Base-by-base conservation (phyloP, 139 green algal species). In the Coelastrella sp. region DNA sequence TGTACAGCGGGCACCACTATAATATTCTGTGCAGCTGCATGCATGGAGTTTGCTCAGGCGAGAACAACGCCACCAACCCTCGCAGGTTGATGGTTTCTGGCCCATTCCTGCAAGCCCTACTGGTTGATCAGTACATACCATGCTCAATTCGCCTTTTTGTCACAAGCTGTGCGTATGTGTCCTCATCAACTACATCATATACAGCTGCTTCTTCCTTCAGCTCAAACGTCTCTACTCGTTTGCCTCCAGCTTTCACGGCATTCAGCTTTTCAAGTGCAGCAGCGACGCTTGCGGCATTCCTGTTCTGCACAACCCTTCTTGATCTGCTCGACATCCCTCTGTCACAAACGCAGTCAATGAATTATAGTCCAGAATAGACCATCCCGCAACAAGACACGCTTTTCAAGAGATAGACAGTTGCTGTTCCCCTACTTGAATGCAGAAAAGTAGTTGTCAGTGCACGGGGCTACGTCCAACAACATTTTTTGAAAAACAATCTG, bases 111-210 rank as follows among this genome's bases (percentile, higher is more conserved):
- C n/a, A n/a, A n/a, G n/a, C n/a, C n/a, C n/a, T n/a, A n/a, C n/a
- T n/a, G n/a, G n/a, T n/a, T n/a, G 45, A 13, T 57, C 45, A 57
- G 11, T 57, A 50, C 83, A 6, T 71, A 96, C 94, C 95, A 85
- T 85, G 92, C 78, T 96, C 91, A 23, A 94, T 89, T 3, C 96
- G 89, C n/a, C 96, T 84, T 83, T 98, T 96, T 25, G 91, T 87
- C 34, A 97, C 95, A 4, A 99, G 79, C 63, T 95, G 73, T 0
- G 88, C 91, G 81, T 99, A 99, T 64, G 98, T 87, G 7, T 96
- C 88, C 8, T 99, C 96, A 41, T 96, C 87, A 23, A 99, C 89
- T 2, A 95, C 92, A 71, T 99, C 96, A 89, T 98, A 99, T 0
- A 99, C 89, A 11, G 87, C 87, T 8, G 94, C 90, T 80, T 99